Base-by-base conservation (phyloP, 306 rosid genomes). In the Abrus pulchellus region DNA sequence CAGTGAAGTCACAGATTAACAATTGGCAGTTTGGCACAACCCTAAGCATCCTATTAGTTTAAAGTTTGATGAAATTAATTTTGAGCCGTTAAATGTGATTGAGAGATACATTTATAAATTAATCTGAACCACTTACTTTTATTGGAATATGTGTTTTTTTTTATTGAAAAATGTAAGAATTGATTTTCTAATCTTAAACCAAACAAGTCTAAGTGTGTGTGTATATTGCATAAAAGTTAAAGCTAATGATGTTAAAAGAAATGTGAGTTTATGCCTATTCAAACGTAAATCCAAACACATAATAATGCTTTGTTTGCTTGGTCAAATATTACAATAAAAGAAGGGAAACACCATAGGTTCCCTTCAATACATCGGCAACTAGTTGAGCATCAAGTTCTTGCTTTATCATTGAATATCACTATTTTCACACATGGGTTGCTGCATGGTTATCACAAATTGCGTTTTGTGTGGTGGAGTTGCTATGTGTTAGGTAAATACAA, bases 401-500 rank as follows among this genome's bases (percentile, higher is more conserved):
- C 83, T 77, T 72, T 55, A 65, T 56, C 20, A 55, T 53, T 50
- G 44, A 38, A 74, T 79, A 50, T 68, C 49, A 82, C 80, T 64
- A 72, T 49, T 80, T 70, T 72, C 84, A 53, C 79, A 75, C 76
- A 78, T 74, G 83, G 80, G 76, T 40, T 65, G 86, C 82, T 80
- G 5, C 61, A 9, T 49, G 66, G 59, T 59, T 34, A 67, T 82
- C 54, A 33, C 65, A 60, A 56, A 44, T 75, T 79, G 45, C 54
- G 54, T 54, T 74, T 77, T 78, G 55, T 70, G 68, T 47, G 70
- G 76, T 61, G 79, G 78, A 79, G 70, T 85, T 76, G 68, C 67
- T 72, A 27, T 71, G 61, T 78, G 88, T 80, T 86, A 82, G 92
- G 92, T 83, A 81, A 52, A 11, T 71, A 74, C 28, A 62, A 41